These are phyloP conservation scores for Myriosclerotinia duriaeana DNA, from an alignment of 2,329 filamentous ascomycete genomes.

Conservation along the genomic window DNA sequence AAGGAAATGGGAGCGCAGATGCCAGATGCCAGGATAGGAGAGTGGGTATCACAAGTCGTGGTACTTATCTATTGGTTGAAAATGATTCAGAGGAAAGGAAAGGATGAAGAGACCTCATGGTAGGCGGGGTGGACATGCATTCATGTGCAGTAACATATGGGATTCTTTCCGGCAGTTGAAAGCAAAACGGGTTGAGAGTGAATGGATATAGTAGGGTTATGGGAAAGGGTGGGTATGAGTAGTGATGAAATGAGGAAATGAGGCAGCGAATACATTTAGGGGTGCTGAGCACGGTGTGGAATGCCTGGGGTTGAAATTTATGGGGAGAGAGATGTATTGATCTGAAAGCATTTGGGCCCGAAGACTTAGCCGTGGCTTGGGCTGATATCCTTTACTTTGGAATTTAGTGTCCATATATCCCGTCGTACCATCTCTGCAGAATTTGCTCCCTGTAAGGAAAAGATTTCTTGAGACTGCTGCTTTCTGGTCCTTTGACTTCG, in stretches of 20 bases:
- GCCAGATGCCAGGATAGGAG: not conserved
- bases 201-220: not conserved
- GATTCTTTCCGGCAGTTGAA: not conserved
- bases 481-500: not conserved
- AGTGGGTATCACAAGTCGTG: conserved; percentile 3
- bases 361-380: not conserved
- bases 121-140: not conserved
- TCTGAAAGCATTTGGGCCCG: not conserved
- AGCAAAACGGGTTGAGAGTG: not conserved
- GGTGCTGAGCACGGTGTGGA: not conserved
- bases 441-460: not conserved
- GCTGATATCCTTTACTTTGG: not conserved
- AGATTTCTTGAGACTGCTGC: not conserved
- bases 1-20: not conserved
- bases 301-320: not conserved
- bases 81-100: not conserved
- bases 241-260: too few species aligned
- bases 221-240: not conserved
- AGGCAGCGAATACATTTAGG: not conserved
- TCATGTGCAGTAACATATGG: not conserved
- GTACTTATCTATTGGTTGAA: not conserved
- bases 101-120: not conserved
- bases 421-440: too few species aligned
- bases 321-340: too few species aligned
- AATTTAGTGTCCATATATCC: not conserved